Evolutionary conservation across 805 yeast species (phyloP), one percentile per base, ranked within the genome.

Genomic region (Saccharomycopsis synnaedendra): DNA sequence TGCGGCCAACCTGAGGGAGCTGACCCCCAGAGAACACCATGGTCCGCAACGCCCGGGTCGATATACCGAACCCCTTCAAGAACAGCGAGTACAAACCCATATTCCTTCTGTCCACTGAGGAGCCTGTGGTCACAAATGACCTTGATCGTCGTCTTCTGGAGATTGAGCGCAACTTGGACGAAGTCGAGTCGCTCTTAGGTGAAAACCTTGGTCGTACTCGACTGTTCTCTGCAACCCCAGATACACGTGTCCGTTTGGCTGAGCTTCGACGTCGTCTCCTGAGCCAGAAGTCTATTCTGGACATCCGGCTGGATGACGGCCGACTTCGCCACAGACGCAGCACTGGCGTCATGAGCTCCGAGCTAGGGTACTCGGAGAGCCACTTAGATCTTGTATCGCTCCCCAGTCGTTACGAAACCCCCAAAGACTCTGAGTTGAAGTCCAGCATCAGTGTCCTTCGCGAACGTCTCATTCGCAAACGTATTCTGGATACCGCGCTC

Each of bases 11-110:
- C 19, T 19, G 19, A 19, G 19, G 19, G 19, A 19, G 19, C 19
- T 19, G 19, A 19, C 19, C 19, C 19, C 19, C 19, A 19, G 19
- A 19, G 19, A 19, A 44, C 11, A 41, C 19, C 6, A 45, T 45
- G 49, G 46, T 41, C 31, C 41, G 49, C 11, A 29, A 33, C 7
- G 37, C 46, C 32, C 32, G 41, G 42, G 49, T 45, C 11, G 51
- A 48, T 38, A 51, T 51, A 29, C 54, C 54, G 19, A 51, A 51
- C 39, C 54, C 54, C 9, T 51, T 51, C 49, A 48, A 49, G 35
- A 49, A 51, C 44, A 51, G 42, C 41, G 51, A 48, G 44, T 51
- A 51, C 39, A 48, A 49, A 35, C 54, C 54, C 19, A 51, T 51
- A 31, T 51, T 51, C 36, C 40, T 51, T 3, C 50, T 43, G 50